Percentiles rank a stretch among this genome's conserved stretches.
Evolutionary conservation across 1,139 yeast genomes (phyloP).

Genomic region (Debaryomyces coudertii): DNA sequence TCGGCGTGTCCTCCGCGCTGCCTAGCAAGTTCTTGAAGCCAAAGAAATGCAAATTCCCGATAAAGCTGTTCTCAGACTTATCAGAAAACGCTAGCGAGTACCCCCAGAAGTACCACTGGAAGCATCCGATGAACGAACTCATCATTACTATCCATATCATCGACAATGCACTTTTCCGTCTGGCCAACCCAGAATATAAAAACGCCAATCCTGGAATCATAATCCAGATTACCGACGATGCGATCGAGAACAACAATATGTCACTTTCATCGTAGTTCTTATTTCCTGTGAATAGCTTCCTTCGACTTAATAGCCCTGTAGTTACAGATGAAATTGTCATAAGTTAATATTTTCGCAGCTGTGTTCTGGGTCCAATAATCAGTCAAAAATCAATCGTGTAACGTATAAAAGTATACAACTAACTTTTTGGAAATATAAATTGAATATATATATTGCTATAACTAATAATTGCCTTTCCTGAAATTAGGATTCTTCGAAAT

Average conservation of each 20-base stretch:
- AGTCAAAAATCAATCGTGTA: neutral
- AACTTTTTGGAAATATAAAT: neutral
- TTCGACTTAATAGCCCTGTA: constrained; percentile 22
- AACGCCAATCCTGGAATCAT: constrained; percentile 97
- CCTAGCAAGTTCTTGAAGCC: constrained; percentile 78
- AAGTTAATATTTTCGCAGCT: constrained; percentile 8
- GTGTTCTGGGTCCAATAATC: constrained; percentile 1
- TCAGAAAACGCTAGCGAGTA: constrained; percentile 84
- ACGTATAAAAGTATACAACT: neutral
- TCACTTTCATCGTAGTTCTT: constrained; percentile 45
- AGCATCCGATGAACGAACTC: constrained; percentile 75
- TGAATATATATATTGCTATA: neutral
- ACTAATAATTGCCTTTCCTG: neutral
- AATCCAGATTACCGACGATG: constrained; percentile 80
- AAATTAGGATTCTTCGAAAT: constrained; percentile 1
- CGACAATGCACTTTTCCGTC: constrained; percentile 88
- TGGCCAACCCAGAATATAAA: constrained; percentile 87
- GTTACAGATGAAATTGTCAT: constrained; percentile 8
- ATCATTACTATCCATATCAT: constrained; percentile 82
- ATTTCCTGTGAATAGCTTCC: constrained; percentile 43
- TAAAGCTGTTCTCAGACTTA: constrained; percentile 77
- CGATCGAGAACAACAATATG: constrained; percentile 50
- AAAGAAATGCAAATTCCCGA: constrained; percentile 81
- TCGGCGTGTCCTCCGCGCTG: constrained; percentile 40
- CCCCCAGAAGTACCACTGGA: constrained; percentile 99